Percentiles rank a stretch among this genome's conserved stretches.
Conservation (phyloP, 2,329 filamentous ascomycete species). For the Thielaviopsis euricoi region DNA sequence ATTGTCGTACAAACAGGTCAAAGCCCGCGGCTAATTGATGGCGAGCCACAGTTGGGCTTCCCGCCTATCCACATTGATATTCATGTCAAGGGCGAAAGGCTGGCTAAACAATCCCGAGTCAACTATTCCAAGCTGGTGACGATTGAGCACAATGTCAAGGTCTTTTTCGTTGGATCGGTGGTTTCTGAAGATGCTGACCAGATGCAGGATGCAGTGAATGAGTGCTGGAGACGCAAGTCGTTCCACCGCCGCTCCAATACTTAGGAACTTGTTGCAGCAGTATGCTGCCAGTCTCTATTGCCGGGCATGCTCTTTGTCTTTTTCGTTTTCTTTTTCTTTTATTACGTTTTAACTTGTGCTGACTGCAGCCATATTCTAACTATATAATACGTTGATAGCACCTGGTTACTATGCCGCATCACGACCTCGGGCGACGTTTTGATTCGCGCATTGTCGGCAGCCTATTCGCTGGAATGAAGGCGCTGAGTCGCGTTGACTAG, state of each 20-base stretch:
- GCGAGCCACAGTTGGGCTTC: slow-evolving; percentile 33
- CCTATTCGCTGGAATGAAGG: not conserved
- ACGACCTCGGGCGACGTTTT: not conserved
- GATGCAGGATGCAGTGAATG: slow-evolving; percentile 29
- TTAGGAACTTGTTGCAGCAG: not conserved
- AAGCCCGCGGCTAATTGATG: slow-evolving; percentile 19
- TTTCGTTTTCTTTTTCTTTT: too few species aligned
- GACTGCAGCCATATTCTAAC: not conserved
- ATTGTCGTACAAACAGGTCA: slow-evolving; percentile 21
- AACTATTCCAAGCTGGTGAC: slow-evolving; percentile 41
- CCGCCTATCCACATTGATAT: slow-evolving; percentile 28
- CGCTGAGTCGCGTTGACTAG: not conserved
- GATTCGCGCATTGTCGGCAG: not conserved
- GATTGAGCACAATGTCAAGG: slow-evolving; percentile 39
- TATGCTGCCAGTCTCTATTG: not conserved
- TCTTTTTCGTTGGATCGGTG: slow-evolving; percentile 40
- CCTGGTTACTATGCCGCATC: not conserved
- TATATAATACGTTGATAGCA: not conserved
- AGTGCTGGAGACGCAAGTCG: slow-evolving; percentile 31
- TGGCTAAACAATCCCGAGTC: slow-evolving; percentile 34
- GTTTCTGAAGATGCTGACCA: slow-evolving; percentile 22
- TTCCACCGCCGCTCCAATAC: slow-evolving; percentile 17
- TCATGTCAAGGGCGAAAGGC: slow-evolving; percentile 25
- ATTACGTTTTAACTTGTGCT: not conserved
- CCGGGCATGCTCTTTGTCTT: not conserved